Evolutionary conservation across 2,329 filamentous ascomycete genomes (phyloP).

Genomic region (Gremmenia infestans): DNA sequence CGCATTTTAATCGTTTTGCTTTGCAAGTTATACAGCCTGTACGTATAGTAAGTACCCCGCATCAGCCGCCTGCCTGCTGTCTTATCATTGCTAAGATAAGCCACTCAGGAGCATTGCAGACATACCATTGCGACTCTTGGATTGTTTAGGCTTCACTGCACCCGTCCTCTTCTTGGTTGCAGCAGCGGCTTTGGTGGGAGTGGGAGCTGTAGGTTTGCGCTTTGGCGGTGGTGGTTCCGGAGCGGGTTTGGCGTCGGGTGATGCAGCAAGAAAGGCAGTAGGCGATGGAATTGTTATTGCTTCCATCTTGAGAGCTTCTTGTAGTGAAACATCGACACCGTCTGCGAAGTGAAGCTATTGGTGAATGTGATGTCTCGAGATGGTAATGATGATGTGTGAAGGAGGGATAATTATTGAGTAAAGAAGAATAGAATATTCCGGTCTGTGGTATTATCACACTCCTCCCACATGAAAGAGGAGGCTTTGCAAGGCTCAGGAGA

Average conservation of each 20-base stretch:
- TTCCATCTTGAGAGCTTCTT: conserved; percentile 41
- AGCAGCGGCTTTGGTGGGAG: conserved; percentile 14
- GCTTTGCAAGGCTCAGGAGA: conserved; percentile 1
- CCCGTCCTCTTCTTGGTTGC: conserved; percentile 30
- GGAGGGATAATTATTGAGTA: conserved; percentile 5
- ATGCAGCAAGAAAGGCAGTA: conserved; percentile 45
- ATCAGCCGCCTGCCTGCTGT: conserved; percentile 7
- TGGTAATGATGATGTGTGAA: conserved; percentile 9
- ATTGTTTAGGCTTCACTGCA: conserved; percentile 61
- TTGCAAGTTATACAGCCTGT: conserved; percentile 70
- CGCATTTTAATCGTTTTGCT: conserved; percentile 67
- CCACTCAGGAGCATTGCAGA: conserved; percentile 14
- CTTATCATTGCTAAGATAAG: conserved; percentile 28
- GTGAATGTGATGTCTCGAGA: not conserved
- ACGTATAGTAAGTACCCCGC: conserved; percentile 1
- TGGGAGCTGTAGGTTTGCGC: conserved; percentile 21
- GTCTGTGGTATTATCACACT: conserved; percentile 3
- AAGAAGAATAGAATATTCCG: not conserved
- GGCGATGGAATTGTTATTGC: conserved; percentile 56
- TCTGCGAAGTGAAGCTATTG: not conserved
- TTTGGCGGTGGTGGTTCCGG: conserved; percentile 27
- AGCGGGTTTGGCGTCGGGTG: conserved; percentile 30
- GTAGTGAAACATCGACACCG: conserved; percentile 17
- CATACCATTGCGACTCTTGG: conserved; percentile 71
- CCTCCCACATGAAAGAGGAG: not conserved